phyloP scores from a whole-genome alignment of 192 early-diverging fungal genomes.

The Entomortierella parvispora region DNA sequence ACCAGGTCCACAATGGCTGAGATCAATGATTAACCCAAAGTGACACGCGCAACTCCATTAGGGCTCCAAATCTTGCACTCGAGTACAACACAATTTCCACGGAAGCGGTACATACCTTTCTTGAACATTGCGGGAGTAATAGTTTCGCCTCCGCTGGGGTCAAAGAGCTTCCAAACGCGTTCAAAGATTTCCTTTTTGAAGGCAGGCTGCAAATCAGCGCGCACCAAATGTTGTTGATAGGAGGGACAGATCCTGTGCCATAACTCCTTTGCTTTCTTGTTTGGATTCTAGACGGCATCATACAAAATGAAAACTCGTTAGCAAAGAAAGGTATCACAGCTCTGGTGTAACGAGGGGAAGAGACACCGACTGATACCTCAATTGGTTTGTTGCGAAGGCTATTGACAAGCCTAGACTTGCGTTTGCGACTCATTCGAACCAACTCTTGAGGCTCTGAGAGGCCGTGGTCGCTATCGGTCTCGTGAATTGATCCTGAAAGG shows the following conservation, averaged over 20 bases:
- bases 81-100: neutral
- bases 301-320: neutral
- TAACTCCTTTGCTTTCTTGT: conserved; percentile 42
- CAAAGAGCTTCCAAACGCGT: conserved; percentile 36
- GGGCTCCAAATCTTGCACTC: neutral
- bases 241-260: conserved; percentile 33
- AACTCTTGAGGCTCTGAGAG: conserved; percentile 24
- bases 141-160: conserved; percentile 18
- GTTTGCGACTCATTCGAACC: conserved; percentile 30
- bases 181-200: conserved; percentile 45
- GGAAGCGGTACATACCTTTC: conserved; percentile 6
- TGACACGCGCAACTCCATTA: neutral
- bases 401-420: conserved; percentile 26
- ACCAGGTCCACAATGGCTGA: conserved; percentile 48
- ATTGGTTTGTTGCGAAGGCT: conserved; percentile 43
- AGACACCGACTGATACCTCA: conserved; percentile 11
- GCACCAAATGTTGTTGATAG: conserved; percentile 30
- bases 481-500: conserved; percentile 11
- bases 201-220: conserved; percentile 23
- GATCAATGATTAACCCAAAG: neutral
- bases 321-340: too few relatives aligned
- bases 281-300: conserved; percentile 17
- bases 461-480: conserved; percentile 26
- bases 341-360: too few relatives aligned
- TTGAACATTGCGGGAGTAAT: conserved; percentile 45